phyloP scores from a whole-genome alignment of 2,329 filamentous ascomycete genomes.

The Colletotrichum lini region DNA sequence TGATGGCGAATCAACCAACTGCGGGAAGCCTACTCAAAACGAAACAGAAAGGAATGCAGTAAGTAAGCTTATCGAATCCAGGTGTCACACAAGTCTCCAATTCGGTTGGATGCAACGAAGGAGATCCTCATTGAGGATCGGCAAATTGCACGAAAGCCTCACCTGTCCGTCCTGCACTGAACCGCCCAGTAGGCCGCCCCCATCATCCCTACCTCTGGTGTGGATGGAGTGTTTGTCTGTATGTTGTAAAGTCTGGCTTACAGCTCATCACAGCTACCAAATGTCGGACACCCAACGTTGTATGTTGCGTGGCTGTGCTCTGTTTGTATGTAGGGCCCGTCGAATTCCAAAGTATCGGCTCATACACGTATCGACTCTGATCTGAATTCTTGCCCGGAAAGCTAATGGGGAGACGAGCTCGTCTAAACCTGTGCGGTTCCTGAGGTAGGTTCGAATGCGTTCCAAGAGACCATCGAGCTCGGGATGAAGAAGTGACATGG shows the following conservation, averaged over 20 bases:
- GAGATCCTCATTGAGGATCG: slow-evolving; percentile 32
- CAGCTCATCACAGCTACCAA: slow-evolving; percentile 2
- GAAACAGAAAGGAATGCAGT: slow-evolving; percentile 3
- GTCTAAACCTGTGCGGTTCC: background rate
- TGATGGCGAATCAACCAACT: slow-evolving; percentile 17
- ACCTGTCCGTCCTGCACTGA: slow-evolving; percentile 24
- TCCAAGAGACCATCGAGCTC: slow-evolving; percentile 2
- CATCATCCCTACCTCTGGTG: slow-evolving; percentile 36
- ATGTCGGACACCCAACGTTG: background rate
- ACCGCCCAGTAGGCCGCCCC: slow-evolving; percentile 13
- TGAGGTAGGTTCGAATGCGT: slow-evolving; percentile 22
- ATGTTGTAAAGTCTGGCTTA: slow-evolving; percentile 15
- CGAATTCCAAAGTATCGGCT: background rate
- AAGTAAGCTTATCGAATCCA: slow-evolving; percentile 9
- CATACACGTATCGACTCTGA: background rate
- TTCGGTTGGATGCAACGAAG: slow-evolving; percentile 15
- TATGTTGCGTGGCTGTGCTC: slow-evolving; percentile 6
- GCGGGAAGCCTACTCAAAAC: slow-evolving; percentile 12
- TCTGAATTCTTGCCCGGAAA: slow-evolving; percentile 3
- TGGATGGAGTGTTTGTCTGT: slow-evolving; percentile 10
- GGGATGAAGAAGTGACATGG: slow-evolving; percentile 10
- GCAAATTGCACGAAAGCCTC: slow-evolving; percentile 17
- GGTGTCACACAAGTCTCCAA: background rate
- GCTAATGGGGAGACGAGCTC: background rate
- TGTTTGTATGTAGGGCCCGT: background rate